Conservation (phyloP, 495 filamentous ascomycete genomes). For the Penicillium lividum region DNA sequence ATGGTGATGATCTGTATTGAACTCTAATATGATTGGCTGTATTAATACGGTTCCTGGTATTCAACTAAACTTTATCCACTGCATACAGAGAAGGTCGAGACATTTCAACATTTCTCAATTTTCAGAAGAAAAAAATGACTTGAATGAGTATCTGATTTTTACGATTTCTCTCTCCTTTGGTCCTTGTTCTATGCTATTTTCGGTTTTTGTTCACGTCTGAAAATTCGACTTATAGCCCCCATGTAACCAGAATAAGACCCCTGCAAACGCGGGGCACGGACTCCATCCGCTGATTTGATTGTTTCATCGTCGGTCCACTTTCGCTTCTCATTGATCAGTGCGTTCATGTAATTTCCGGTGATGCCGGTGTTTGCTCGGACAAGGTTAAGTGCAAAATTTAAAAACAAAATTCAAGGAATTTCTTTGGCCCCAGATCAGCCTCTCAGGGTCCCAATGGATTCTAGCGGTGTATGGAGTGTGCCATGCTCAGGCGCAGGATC, state of each 20-base stretch:
- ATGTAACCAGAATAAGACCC: conserved; percentile 9
- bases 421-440: conserved; percentile 2
- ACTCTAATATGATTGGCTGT: conserved; percentile 3
- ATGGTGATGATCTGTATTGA: conserved; percentile 5
- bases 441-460: not conserved
- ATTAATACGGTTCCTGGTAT: conserved; percentile 22
- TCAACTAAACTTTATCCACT: not conserved
- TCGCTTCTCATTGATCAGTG: conserved; percentile 13
- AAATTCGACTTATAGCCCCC: conserved; percentile 8
- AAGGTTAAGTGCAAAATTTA: not conserved
- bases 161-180: not conserved
- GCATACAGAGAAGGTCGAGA: not conserved
- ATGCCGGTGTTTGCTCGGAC: conserved; percentile 8
- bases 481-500: not conserved
- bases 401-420: not conserved
- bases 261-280: conserved; percentile 22
- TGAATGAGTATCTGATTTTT: not conserved
- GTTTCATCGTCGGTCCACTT: conserved; percentile 13
- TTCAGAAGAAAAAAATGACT: not conserved
- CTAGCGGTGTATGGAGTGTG: not conserved
- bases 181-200: not conserved
- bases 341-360: conserved; percentile 14
- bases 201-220: not conserved
- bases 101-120: not conserved
- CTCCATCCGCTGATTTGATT: conserved; percentile 8